These are phyloP conservation scores for Solanum hybrid DNA, from an alignment of 305 asterid genomes.

Conservation along the genomic window DNA sequence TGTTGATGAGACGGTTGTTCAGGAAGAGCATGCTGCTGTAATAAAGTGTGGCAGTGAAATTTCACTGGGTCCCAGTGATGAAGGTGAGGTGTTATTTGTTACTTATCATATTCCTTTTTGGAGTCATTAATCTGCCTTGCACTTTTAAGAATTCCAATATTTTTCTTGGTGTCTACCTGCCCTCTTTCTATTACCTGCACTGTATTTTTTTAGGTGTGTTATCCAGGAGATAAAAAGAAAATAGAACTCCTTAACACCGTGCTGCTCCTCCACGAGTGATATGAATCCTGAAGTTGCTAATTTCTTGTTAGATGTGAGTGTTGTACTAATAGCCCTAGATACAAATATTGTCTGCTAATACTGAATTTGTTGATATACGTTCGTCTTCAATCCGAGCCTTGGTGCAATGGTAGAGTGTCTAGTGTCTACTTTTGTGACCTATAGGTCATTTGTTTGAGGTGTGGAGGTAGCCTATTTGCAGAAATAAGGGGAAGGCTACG, in stretches of 20 bases:
- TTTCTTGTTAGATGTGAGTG: not conserved
- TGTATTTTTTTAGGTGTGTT: not conserved
- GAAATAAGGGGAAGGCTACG: not conserved
- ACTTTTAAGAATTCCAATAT: not conserved
- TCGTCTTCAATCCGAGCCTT: not conserved
- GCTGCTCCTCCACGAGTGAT: not conserved
- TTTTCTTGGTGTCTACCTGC: not conserved
- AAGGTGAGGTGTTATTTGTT: constrained; percentile 31
- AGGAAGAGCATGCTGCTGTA: constrained; percentile 38
- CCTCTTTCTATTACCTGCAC: not conserved
- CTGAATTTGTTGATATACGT: not conserved
- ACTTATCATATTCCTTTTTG: not conserved
- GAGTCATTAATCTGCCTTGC: not conserved
- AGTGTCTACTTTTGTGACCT: not conserved
- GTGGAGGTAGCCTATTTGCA: not conserved
- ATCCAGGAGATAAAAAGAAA: not conserved
- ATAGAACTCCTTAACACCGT: not conserved
- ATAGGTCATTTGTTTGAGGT: not conserved
- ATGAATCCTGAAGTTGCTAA: not conserved
- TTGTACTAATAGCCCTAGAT: not conserved
- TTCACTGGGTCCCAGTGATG: constrained; percentile 37
- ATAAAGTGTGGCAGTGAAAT: constrained; percentile 83
- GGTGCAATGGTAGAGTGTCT: not conserved
- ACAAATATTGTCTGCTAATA: not conserved
- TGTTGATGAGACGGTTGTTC: constrained; percentile 60